These are phyloP conservation scores for Exophiala alcalophila DNA, from an alignment of 2,329 filamentous ascomycete species.

Conservation along the genomic window DNA sequence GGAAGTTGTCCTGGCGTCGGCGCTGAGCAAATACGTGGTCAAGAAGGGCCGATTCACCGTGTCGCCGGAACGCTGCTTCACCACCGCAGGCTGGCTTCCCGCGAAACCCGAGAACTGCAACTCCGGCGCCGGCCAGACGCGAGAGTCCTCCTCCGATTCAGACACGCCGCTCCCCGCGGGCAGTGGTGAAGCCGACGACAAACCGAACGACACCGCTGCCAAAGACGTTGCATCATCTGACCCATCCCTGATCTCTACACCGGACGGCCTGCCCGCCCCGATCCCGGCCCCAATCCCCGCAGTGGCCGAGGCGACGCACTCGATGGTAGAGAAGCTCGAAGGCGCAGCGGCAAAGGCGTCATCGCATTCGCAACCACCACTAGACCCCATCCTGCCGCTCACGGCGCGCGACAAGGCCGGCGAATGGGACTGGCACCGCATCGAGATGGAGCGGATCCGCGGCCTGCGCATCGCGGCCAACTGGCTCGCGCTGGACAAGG, in stretches of 20 bases:
- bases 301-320: conserved; percentile 11
- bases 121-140: conserved; percentile 4
- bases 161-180: conserved; percentile 2
- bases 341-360: conserved; percentile 29
- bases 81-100: conserved; percentile 71
- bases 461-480: conserved; percentile 55
- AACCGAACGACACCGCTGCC: neutral
- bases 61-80: conserved; percentile 72
- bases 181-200: neutral
- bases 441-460: conserved; percentile 56
- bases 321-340: conserved; percentile 26
- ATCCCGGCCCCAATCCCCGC: conserved; percentile 16
- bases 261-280: conserved; percentile 18
- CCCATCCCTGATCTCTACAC: conserved; percentile 9
- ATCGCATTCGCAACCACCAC: conserved; percentile 3
- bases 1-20: conserved; percentile 66
- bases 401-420: conserved; percentile 36
- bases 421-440: conserved; percentile 59
- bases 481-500: conserved; percentile 53
- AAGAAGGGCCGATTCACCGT: conserved; percentile 81
- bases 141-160: conserved; percentile 10
- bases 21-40: conserved; percentile 76
- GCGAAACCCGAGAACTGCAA: conserved; percentile 60
- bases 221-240: conserved; percentile 1
- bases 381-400: conserved; percentile 34